Percentiles rank a stretch among this genome's conserved stretches.
phyloP scores from a whole-genome alignment of 768 basidiomycete genomes.

The Termitomyces eurrhizus region DNA sequence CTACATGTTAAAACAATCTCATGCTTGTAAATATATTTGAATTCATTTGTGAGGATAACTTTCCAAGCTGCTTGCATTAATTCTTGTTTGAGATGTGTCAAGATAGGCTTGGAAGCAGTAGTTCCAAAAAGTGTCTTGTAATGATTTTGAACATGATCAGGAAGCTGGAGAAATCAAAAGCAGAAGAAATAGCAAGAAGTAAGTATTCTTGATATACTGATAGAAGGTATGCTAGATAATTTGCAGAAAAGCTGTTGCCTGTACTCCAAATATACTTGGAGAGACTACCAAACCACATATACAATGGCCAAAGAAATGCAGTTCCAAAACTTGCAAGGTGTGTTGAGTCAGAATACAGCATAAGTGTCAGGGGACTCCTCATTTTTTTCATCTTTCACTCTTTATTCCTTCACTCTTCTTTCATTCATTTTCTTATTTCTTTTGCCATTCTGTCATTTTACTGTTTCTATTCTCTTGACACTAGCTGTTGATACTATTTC shows the following conservation, averaged over 20 bases:
- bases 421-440: no score
- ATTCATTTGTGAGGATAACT: neutral
- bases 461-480: no score
- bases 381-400: no score
- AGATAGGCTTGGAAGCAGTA: neutral
- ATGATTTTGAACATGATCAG: neutral
- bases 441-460: no score
- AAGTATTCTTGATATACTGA: neutral
- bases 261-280: neutral
- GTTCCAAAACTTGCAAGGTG: neutral
- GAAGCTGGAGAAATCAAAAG: neutral
- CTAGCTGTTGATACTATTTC: no score
- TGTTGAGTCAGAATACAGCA: conserved; percentile 1
- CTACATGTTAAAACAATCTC: neutral
- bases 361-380: no score
- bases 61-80: neutral
- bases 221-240: neutral
- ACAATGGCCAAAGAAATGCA: neutral
- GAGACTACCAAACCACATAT: neutral
- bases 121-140: neutral
- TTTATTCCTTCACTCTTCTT: no score
- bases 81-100: neutral
- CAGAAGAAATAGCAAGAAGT: neutral
- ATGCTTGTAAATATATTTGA: neutral
- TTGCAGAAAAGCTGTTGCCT: neutral